phyloP scores from a whole-genome alignment of 2,329 filamentous ascomycete species.

The Aspergillus sp. region DNA sequence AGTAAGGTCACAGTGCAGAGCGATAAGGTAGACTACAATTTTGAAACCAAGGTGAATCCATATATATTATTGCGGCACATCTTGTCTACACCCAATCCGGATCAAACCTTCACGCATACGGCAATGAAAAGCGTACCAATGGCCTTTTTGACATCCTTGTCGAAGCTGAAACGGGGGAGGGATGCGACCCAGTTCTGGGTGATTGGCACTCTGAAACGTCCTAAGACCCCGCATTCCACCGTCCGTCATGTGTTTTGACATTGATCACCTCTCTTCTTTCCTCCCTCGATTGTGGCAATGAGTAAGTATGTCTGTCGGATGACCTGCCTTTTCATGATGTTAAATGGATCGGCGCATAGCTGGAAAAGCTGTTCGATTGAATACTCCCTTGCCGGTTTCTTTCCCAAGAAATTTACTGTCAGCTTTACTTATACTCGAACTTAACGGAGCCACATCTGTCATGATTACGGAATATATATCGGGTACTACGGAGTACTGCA shows the following conservation, averaged over 20 bases:
- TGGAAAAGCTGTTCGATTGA: neutral
- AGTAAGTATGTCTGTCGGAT: neutral
- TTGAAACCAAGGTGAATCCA: neutral
- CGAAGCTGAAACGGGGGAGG: conserved; percentile 19
- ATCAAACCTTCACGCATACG: neutral
- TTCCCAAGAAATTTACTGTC: too few species aligned
- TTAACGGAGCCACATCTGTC: too few species aligned
- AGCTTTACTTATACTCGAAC: too few species aligned
- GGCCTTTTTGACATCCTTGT: conserved; percentile 5
- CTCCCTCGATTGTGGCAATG: neutral
- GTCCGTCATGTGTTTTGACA: conserved; percentile 14
- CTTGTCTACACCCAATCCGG: neutral
- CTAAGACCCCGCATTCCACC: conserved; percentile 24
- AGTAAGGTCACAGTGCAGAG: neutral
- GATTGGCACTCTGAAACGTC: conserved; percentile 23
- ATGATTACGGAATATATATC: too few species aligned
- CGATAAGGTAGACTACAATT: neutral
- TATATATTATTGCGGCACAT: neutral
- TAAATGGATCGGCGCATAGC: neutral
- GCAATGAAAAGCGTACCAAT: conserved; percentile 7
- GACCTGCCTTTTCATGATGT: neutral
- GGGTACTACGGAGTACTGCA: too few species aligned
- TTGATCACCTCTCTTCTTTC: neutral
- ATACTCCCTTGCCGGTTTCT: neutral
- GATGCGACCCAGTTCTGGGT: conserved; percentile 13